Evolutionary conservation across 129 eudicot genomes (phyloP), one percentile per base, ranked within the genome.

Genomic region (Artemisia tridentata): DNA sequence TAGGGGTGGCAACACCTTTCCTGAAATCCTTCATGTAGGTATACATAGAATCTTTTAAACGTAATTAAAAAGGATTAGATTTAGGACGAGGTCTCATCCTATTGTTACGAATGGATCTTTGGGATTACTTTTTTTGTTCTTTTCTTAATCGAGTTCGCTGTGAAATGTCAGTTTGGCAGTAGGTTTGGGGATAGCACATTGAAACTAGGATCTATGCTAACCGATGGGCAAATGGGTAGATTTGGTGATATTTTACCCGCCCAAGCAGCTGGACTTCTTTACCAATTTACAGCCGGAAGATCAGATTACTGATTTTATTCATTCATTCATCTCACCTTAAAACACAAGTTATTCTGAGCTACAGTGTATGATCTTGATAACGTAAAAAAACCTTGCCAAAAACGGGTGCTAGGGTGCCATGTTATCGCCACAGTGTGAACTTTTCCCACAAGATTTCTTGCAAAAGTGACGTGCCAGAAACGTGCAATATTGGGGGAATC

Each of bases 11-110:
- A 16, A 67, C 96, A 12, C 98, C 98, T 58, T 84, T 93, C 66
- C 68, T 93, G 74, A 87, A 85, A 84, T 92, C 96, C 56, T 89
- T 93, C 78, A 93, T 93, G 98, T 95, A 93, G 96, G 98, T 89
- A 15, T 49, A 49, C 2, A 11, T 2, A 49, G 11, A 49, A 11
- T 49, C 15, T 49, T 15, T 12, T 49, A 4, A 70, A 54, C 14
- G 4, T 18, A 12, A 11, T 20, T 7, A 57, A 3, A 11, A 21
- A 57, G 11, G n/a, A 57, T 57, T 34, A 57, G 3, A 7, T 57
- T 20, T 10, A 11, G 38, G 20, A 18, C 16, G 3, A 11, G 16
- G 63, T 53, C 23, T 53, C 34, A 29, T 53, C 23, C 18, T 7
- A 53, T n/a, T n/a, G 23, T 53, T 55, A 55, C 29, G 3, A 16